A percentile compares a stretch with the other conserved stretches of the same genome.
Evolutionary conservation across 2,329 filamentous ascomycete species (phyloP).

Genomic region (Dactylellina parvicollis): DNA sequence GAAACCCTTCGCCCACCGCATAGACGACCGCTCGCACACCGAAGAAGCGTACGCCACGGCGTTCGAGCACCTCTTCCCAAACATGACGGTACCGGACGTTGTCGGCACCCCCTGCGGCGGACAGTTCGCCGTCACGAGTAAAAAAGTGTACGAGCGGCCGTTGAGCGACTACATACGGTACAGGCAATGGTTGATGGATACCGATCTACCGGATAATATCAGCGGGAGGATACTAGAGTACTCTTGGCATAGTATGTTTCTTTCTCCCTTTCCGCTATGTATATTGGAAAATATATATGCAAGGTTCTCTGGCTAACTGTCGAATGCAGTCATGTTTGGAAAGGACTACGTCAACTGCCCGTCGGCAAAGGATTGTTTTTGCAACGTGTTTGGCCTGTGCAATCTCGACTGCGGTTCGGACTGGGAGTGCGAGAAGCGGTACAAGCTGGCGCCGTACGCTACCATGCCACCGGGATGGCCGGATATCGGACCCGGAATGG

Average conservation of each 20-base stretch:
- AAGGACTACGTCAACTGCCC: constrained; percentile 71
- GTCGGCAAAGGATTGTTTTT: constrained; percentile 71
- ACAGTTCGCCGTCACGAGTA: constrained; percentile 72
- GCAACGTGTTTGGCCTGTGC: constrained; percentile 73
- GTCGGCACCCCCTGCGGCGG: constrained; percentile 71
- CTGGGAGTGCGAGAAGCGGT: constrained; percentile 68
- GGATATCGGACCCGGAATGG: constrained; percentile 66
- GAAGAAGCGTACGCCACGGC: constrained; percentile 45
- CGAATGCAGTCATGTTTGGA: constrained; percentile 68
- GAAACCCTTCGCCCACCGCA: constrained; percentile 61
- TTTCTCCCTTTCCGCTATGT: not conserved
- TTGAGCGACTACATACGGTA: constrained; percentile 68
- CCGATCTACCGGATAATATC: constrained; percentile 67
- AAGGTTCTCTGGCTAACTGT: not conserved
- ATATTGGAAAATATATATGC: not conserved
- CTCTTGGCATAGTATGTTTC: constrained; percentile 69
- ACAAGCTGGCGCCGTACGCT: constrained; percentile 69
- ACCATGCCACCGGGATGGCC: constrained; percentile 73
- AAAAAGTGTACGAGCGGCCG: constrained; percentile 66
- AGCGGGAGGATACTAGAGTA: constrained; percentile 73
- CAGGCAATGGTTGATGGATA: constrained; percentile 68
- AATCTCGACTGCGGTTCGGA: constrained; percentile 61
- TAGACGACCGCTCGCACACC: constrained; percentile 57
- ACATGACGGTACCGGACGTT: constrained; percentile 57
- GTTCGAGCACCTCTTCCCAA: constrained; percentile 30